Evolutionary conservation across 805 yeast species (phyloP), one percentile per base, ranked within the genome.

Genomic region (Yarrowia sp.): DNA sequence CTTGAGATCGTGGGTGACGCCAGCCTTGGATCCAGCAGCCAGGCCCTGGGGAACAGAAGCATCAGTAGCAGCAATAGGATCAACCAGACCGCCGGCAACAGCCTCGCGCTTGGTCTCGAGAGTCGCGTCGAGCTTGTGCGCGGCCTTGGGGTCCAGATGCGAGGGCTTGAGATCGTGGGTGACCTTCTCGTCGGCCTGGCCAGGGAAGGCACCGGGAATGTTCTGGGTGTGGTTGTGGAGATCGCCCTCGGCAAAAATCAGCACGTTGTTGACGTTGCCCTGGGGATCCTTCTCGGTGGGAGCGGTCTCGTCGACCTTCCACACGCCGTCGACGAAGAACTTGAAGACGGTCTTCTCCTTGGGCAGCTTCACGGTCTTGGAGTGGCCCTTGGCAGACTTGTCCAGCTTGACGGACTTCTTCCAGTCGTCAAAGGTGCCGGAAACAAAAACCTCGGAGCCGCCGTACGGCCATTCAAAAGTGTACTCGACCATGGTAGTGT

Each of bases 401-500:
- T 81, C 77, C 27, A 84, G 74, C 25, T 78, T 78, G 62, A 77
- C 74, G 2, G 80, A 70, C 67, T 82, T 76, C 38, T 78, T 65
- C 88, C 88, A 84, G 66, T 82, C 71, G 68, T 82, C 86, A 70
- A 82, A 83, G 39, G 80, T 74, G 58, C 88, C 88, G 31, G 87
- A 83, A 65, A 84, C 84, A 64, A 82, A 72, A 59, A 84, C 87
- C 31, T 68, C 66, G n/a, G 62, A 35, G 9, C 78, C 68, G n/a
- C 62, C 61, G 10, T 47, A 22, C n/a, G 61, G 62, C 64, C 55
- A 47, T 47, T 47, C 55, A 47, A 47, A 47, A 31, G 55, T 47
- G 55, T 47, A n/a, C 18, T 47, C 27, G 27, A 32, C 38, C 55
- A 47, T 46, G 12, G 9, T 25, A 21, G 19, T 4, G n/a, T 16